Evolutionary conservation across 441 rosid species (phyloP).

Genomic region (Arabidopsis lyrata): DNA sequence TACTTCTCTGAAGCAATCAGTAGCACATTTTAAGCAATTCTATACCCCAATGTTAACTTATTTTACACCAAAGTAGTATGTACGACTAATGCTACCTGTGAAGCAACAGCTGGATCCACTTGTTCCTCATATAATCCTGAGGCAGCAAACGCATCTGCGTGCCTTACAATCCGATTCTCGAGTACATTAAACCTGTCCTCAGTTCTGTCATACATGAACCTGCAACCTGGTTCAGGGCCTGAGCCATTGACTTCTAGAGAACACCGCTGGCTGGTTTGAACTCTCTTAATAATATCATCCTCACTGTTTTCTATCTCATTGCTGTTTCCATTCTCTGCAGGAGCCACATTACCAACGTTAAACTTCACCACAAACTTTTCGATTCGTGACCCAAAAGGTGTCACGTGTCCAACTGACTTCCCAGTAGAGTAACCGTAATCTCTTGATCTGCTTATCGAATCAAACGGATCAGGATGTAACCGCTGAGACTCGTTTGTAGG

Average conservation of each 20-base stretch:
- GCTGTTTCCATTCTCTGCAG: slow-evolving; percentile 49
- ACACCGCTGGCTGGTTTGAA: slow-evolving; percentile 67
- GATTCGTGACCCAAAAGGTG: slow-evolving; percentile 82
- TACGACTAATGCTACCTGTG: slow-evolving; percentile 63
- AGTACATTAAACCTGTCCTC: slow-evolving; percentile 91
- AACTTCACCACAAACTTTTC: slow-evolving; percentile 78
- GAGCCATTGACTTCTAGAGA: slow-evolving; percentile 63
- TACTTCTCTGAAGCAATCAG: slow-evolving; percentile 72
- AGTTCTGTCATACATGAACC: slow-evolving; percentile 87
- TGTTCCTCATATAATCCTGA: slow-evolving; percentile 80
- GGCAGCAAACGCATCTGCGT: slow-evolving; percentile 62
- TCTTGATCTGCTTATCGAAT: slow-evolving; percentile 52
- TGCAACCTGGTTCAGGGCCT: slow-evolving; percentile 85
- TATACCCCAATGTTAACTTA: slow-evolving; percentile 19
- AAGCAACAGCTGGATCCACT: slow-evolving; percentile 88
- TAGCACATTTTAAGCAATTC: slow-evolving; percentile 42
- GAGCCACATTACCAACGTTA: slow-evolving; percentile 56
- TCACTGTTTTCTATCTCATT: slow-evolving; percentile 55
- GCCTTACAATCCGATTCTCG: slow-evolving; percentile 70
- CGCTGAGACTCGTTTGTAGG: slow-evolving; percentile 62
- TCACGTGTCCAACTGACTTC: slow-evolving; percentile 63
- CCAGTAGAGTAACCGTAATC: slow-evolving; percentile 70
- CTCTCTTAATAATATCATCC: slow-evolving; percentile 82
- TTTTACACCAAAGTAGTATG: slow-evolving; percentile 18
- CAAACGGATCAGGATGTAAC: slow-evolving; percentile 54